phyloP scores from a whole-genome alignment of 2,329 filamentous ascomycete species.

The Fusarium penzigii region DNA sequence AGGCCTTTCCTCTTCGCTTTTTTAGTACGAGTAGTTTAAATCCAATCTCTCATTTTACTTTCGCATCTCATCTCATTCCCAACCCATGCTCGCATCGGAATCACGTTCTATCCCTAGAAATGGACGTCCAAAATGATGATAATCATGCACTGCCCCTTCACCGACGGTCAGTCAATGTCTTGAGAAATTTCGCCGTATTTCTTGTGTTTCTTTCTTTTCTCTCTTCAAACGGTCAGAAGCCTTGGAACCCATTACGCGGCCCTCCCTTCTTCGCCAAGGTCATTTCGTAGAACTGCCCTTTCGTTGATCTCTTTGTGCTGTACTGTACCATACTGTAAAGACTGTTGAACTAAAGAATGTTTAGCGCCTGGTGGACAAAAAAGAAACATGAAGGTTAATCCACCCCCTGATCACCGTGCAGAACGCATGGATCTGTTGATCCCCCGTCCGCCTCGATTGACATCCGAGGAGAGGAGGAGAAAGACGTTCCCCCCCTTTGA shows the following conservation, averaged over 20 bases:
- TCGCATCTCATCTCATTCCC: neutral
- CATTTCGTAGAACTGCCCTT: neutral
- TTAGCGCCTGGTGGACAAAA: neutral
- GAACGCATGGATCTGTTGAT: too few relatives aligned
- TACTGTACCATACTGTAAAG: too few relatives aligned
- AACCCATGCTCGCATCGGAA: neutral
- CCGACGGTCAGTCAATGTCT: neutral
- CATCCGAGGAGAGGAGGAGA: too few relatives aligned
- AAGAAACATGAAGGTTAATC: neutral
- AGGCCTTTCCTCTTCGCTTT: too few relatives aligned
- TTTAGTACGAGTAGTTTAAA: too few relatives aligned
- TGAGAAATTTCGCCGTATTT: neutral
- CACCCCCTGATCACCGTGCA: neutral
- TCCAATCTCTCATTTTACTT: neutral
- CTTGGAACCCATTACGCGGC: conserved; percentile 7
- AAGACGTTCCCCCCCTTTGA: neutral
- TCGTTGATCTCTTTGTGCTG: too few relatives aligned
- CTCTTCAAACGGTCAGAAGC: neutral
- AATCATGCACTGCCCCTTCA: neutral
- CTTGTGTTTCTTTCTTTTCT: neutral
- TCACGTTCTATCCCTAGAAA: neutral
- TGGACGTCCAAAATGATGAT: neutral
- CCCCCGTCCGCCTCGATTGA: neutral
- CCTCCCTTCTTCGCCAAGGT: neutral
- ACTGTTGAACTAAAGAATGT: too few relatives aligned